Evolutionary conservation across 75 land plant species (phyloP), one percentile per base, ranked within the genome.

Genomic region (Ceratopteris richardii): DNA sequence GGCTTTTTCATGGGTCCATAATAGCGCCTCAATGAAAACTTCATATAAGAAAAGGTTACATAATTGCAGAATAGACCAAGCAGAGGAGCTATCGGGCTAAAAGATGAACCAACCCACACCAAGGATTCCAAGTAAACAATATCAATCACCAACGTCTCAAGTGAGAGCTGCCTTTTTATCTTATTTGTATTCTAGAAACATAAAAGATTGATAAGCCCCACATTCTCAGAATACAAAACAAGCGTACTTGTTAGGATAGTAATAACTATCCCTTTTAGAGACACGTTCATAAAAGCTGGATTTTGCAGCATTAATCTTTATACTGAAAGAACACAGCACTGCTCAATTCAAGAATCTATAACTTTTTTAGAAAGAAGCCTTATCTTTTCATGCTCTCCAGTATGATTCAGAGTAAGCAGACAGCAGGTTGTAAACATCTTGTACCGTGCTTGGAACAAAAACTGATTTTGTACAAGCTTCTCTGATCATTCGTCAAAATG

Each of bases 51-150:
- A 43, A 63, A 71, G 0, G 73, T 54, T 22, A 71, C 31, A 2
- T 54, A 40, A 46, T 71, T 71, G 61, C 30, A 71, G 40, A 71
- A 28, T 14, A 46, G 41, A 14, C 73, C 73, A 30, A 58, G 41
- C 26, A 53, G 14, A 19, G 61, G 10, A 0, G 73, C 60, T 0
- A 71, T 7, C 30, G 73, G 73, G 24, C 73, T 71, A 28, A 54
- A 71, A 1, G 28, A 31, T 5, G 73, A 71, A 22, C 56, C 68
- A 21, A 71, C 68, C 73, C 73, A 71, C 12, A 71, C 61, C 0
- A 71, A 16, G 29, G 73, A 71, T 71, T 71, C 70, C 1, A 64
- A 13, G 50, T 71, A 71, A 0, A 71, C 73, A 29, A 71, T 63
- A 11, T 64, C 55, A 28, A 71, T 66, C 0, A 55, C 41, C 36